Conservation (phyloP, 768 basidiomycete genomes). For the Pseudohyphozyma bogoriensis region DNA sequence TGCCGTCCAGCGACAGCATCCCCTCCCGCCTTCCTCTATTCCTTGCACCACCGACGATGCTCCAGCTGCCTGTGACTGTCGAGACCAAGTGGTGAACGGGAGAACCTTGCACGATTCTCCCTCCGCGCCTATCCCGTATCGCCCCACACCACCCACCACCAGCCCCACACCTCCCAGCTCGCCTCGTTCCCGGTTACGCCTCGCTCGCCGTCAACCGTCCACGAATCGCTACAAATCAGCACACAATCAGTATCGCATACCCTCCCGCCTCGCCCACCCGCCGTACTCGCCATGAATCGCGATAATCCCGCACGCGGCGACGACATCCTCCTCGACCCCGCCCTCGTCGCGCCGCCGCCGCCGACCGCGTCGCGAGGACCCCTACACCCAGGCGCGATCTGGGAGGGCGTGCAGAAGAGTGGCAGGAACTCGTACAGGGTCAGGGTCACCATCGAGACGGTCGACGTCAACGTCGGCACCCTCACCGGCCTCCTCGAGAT, state of each 20-base stretch:
- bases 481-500: conserved; percentile 89
- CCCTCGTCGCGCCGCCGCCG: neutral
- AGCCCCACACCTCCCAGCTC: neutral
- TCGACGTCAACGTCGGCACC: conserved; percentile 74
- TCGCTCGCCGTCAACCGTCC: neutral
- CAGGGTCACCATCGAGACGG: conserved; percentile 72
- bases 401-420: conserved; percentile 84
- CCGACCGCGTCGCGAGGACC: conserved; percentile 32
- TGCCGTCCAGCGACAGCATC: too few relatives aligned
- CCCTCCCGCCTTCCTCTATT: too few relatives aligned
- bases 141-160: neutral
- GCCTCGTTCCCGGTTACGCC: too few relatives aligned
- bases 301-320: neutral
- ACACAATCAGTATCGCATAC: neutral
- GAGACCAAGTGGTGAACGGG: too few relatives aligned
- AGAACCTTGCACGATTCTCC: too few relatives aligned
- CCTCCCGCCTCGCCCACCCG: too few relatives aligned
- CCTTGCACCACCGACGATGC: too few relatives aligned
- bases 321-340: neutral
- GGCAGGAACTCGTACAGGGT: conserved; percentile 92
- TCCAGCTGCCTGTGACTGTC: too few relatives aligned
- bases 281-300: too few relatives aligned
- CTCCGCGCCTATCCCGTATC: neutral
- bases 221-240: neutral
- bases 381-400: conserved; percentile 66